phyloP scores from a whole-genome alignment of 2,329 filamentous ascomycete genomes.

The Stagonosporopsis chrysanthemi region DNA sequence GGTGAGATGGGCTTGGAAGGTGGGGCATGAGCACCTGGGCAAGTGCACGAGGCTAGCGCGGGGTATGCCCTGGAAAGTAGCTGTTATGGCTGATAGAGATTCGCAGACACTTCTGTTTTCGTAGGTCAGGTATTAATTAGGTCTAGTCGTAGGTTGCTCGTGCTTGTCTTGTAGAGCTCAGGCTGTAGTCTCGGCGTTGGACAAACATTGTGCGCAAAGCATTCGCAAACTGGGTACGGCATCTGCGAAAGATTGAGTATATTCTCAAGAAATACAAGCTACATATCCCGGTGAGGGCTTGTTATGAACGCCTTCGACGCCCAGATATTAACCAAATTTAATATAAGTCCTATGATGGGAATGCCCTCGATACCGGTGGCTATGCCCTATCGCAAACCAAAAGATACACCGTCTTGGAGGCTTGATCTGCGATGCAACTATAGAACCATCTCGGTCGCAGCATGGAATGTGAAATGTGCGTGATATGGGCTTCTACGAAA shows the following conservation, averaged over 20 bases:
- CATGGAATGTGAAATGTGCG: not conserved
- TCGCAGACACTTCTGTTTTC: not conserved
- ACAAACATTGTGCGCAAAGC: not conserved
- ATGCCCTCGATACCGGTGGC: not conserved
- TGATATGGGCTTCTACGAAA: slow-evolving; percentile 38
- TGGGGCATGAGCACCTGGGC: slow-evolving; percentile 17
- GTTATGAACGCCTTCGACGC: slow-evolving; percentile 14
- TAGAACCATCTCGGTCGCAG: not conserved
- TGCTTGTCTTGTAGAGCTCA: not conserved
- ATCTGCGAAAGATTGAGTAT: slow-evolving; percentile 3
- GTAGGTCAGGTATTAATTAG: not conserved
- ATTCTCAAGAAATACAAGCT: slow-evolving; percentile 7
- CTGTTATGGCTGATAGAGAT: not conserved
- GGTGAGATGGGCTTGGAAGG: slow-evolving; percentile 21
- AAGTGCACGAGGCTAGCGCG: slow-evolving; percentile 16
- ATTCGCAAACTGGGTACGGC: not conserved
- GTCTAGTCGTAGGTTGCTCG: not conserved
- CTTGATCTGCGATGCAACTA: not conserved
- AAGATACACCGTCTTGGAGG: slow-evolving; percentile 1
- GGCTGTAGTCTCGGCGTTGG: not conserved
- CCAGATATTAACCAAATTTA: slow-evolving; percentile 12
- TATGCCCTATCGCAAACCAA: slow-evolving; percentile 7
- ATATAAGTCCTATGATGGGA: slow-evolving; percentile 11
- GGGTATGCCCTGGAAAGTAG: not conserved
- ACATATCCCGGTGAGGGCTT: slow-evolving; percentile 1